Conservation (phyloP, 305 asterid species). For the Fraxinus sp. region DNA sequence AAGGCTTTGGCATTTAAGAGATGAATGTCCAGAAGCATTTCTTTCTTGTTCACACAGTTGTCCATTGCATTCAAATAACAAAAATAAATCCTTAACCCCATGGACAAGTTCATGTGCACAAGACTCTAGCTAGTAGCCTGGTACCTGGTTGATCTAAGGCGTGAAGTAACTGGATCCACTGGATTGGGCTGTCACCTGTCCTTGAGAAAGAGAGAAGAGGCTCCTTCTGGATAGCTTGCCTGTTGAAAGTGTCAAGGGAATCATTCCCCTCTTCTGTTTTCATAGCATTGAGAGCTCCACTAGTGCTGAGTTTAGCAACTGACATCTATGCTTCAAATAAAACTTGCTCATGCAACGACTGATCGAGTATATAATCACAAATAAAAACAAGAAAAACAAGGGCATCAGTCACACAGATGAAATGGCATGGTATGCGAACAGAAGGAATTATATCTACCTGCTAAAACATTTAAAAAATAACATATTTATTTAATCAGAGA, state of each 20-base stretch:
- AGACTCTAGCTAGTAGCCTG: background rate
- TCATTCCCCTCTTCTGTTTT: conserved; percentile 63
- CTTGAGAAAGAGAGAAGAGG: conserved; percentile 68
- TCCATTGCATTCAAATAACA: conserved; percentile 22
- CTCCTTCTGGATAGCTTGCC: conserved; percentile 66
- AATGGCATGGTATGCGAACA: background rate
- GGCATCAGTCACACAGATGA: conserved; percentile 3
- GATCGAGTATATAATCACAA: conserved; percentile 21
- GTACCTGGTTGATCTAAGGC: conserved; percentile 83
- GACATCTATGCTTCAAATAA: conserved; percentile 53
- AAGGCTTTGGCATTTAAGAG: background rate
- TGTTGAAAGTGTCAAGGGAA: conserved; percentile 56
- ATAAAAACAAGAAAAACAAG: background rate
- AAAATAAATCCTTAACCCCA: background rate
- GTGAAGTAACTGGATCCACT: conserved; percentile 77
- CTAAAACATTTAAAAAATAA: background rate
- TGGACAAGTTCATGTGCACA: background rate
- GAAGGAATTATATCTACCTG: background rate
- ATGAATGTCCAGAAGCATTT: background rate
- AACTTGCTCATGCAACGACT: conserved; percentile 30
- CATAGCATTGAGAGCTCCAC: conserved; percentile 58
- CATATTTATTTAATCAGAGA: background rate
- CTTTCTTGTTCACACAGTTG: background rate
- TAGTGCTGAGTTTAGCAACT: conserved; percentile 55
- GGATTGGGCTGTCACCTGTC: conserved; percentile 69